Base-by-base conservation (phyloP, 192 early-diverging fungal genomes). In the Entomortierella beljakovae region DNA sequence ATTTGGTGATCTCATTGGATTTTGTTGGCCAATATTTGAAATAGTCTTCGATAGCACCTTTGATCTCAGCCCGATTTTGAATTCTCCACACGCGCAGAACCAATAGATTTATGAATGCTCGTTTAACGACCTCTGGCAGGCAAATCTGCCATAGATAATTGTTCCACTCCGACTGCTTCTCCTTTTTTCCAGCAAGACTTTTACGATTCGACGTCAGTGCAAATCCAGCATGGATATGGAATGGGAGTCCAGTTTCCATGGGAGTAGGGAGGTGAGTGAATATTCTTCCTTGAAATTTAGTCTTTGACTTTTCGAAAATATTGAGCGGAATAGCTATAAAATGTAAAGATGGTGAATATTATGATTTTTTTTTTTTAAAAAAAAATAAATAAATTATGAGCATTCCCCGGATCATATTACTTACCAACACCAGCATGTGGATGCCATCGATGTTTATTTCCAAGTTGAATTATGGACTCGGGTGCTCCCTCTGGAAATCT, bases 191-290 rank as follows among this genome's bases (percentile, higher is more conserved):
- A 2, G 61, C 64, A 13, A 82, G 34, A 7, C 35, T 62, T 23
- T 63, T 68, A 29, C 83, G 68, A 26, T 68, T 68, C 9, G 71
- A 80, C 9, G 64, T 65, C 33, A 83, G 16, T 3, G 60, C 82
- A 59, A 82, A 84, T 1, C 15, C 60, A 4, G 76, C 83, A 54
- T 84, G 82, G 25, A 83, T 28, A 34, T 83, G 74, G 16, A 84
- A 82, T 4, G 52, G 55, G 11, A 83, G 7, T 9, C 49, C 53
- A 2, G 82, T 80, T 6, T 1, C 6, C 23, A 84, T 72, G 9
- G 81, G 42, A 0, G 82, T 65, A 4, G 83, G 72, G 0, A 84
- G 53, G 28, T 64, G 83, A 5, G 70, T 70, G 22, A 80, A 83
- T 0, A 83, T n/a, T 11, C 57, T 32, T 34, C 82, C 82, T 46